Conservation (phyloP, 768 basidiomycete species). For the Fomitopsis pulvina region DNA sequence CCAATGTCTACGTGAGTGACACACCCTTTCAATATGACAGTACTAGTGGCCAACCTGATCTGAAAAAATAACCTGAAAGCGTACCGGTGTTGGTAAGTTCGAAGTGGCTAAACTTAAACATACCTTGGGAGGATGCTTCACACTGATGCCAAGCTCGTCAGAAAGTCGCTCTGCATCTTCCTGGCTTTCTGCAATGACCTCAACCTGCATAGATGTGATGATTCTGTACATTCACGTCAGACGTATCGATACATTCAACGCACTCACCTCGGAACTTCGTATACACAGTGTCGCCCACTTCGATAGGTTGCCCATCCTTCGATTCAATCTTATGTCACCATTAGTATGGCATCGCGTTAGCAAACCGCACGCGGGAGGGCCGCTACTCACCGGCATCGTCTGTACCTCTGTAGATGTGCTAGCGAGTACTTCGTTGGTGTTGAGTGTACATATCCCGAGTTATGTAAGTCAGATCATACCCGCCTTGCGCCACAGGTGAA, state of each 20-base stretch:
- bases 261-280: constrained; percentile 9
- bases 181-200: constrained; percentile 6
- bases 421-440: too few relatives aligned
- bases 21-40: background rate
- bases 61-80: constrained; percentile 7
- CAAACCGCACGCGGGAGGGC: too few relatives aligned
- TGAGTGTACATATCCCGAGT: too few relatives aligned
- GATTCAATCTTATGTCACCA: constrained; percentile 2
- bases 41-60: constrained; percentile 8
- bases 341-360: too few relatives aligned
- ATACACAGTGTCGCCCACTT: constrained; percentile 9
- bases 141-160: constrained; percentile 6
- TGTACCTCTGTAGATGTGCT: too few relatives aligned
- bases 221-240: too few relatives aligned
- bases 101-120: background rate
- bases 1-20: background rate
- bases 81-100: background rate
- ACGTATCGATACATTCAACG: background rate
- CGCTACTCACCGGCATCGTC: too few relatives aligned
- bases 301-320: constrained; percentile 7
- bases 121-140: constrained; percentile 14
- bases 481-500: too few relatives aligned
- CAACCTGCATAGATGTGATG: constrained; percentile 3
- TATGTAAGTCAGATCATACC: too few relatives aligned
- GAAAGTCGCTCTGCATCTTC: constrained; percentile 4